Percentiles rank a stretch among this genome's conserved stretches.
Evolutionary conservation across 2,329 filamentous ascomycete genomes (phyloP).

Genomic region (Hymenoscyphus fructigenus): DNA sequence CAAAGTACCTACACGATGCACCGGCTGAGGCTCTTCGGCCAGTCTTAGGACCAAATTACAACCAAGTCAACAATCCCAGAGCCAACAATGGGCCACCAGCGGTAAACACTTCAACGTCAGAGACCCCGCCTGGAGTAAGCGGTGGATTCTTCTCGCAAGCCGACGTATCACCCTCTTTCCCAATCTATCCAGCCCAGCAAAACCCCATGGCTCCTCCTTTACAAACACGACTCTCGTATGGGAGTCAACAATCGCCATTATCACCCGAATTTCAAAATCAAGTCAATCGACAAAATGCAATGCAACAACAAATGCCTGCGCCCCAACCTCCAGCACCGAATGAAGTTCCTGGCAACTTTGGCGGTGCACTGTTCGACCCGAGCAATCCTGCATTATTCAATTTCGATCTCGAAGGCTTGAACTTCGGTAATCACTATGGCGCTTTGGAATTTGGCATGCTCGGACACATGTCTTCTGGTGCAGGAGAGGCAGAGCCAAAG

Average conservation of each 20-base stretch:
- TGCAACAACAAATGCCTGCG: constrained; percentile 42
- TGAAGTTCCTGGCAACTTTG: constrained; percentile 47
- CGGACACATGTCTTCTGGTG: constrained; percentile 91
- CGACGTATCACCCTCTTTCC: constrained; percentile 34
- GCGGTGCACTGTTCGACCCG: constrained; percentile 73
- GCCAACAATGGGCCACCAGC: constrained; percentile 33
- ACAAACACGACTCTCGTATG: constrained; percentile 54
- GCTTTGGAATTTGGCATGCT: constrained; percentile 95
- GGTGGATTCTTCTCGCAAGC: constrained; percentile 35
- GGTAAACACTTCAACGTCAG: constrained; percentile 30
- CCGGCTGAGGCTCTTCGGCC: constrained; percentile 85
- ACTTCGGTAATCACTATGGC: constrained; percentile 95
- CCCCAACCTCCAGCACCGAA: constrained; percentile 44
- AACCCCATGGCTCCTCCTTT: constrained; percentile 52
- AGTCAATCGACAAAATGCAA: constrained; percentile 48
- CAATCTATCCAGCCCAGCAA: constrained; percentile 46
- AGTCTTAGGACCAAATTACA: constrained; percentile 73
- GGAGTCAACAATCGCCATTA: constrained; percentile 68
- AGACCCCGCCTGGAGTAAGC: constrained; percentile 31
- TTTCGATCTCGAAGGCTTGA: constrained; percentile 89
- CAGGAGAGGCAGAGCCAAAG: constrained; percentile 73
- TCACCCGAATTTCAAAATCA: constrained; percentile 68
- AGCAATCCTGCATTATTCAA: constrained; percentile 93
- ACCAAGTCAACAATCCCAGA: constrained; percentile 52
- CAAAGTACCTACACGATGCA: constrained; percentile 97